These are phyloP conservation scores for Penicillium paradoxum DNA, from an alignment of 495 filamentous ascomycete species.

Conservation along the genomic window DNA sequence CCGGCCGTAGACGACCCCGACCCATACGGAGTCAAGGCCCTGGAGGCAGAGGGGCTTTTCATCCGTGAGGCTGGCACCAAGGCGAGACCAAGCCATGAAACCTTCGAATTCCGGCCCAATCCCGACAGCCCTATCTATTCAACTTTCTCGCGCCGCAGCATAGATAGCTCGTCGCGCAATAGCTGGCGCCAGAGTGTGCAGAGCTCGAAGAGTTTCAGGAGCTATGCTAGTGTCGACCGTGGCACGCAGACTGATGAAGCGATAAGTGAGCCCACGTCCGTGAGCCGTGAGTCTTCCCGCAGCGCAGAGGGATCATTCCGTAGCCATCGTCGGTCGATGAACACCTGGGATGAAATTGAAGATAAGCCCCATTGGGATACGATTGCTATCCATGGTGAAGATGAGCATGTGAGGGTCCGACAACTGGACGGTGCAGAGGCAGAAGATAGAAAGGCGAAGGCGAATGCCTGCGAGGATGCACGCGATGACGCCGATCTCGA, in stretches of 20 bases:
- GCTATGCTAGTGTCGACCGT: constrained; percentile 50
- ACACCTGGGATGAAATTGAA: constrained; percentile 22
- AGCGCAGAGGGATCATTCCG: constrained; percentile 42
- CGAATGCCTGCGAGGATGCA: constrained; percentile 20
- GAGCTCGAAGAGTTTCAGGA: constrained; percentile 60
- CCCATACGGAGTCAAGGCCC: constrained; percentile 79
- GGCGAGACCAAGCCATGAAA: constrained; percentile 59
- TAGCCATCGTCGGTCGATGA: constrained; percentile 7
- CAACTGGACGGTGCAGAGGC: constrained; percentile 1
- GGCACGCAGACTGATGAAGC: constrained; percentile 56
- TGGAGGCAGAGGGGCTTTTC: constrained; percentile 78
- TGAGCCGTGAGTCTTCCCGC: constrained; percentile 43
- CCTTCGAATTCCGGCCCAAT: constrained; percentile 75
- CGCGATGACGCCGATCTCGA: constrained; percentile 6
- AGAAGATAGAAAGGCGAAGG: background rate
- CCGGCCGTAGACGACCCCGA: constrained; percentile 73
- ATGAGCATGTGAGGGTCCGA: constrained; percentile 1
- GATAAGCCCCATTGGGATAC: constrained; percentile 31
- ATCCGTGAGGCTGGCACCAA: constrained; percentile 80
- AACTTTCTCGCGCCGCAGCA: constrained; percentile 62
- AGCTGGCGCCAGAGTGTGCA: constrained; percentile 66
- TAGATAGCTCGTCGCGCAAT: constrained; percentile 51
- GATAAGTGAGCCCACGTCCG: constrained; percentile 42
- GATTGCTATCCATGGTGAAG: constrained; percentile 26
- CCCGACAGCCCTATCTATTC: constrained; percentile 71